Evolutionary conservation across 192 early-diverging fungal genomes (phyloP), one percentile per base, ranked within the genome.

Genomic region (Dissophora ornata): DNA sequence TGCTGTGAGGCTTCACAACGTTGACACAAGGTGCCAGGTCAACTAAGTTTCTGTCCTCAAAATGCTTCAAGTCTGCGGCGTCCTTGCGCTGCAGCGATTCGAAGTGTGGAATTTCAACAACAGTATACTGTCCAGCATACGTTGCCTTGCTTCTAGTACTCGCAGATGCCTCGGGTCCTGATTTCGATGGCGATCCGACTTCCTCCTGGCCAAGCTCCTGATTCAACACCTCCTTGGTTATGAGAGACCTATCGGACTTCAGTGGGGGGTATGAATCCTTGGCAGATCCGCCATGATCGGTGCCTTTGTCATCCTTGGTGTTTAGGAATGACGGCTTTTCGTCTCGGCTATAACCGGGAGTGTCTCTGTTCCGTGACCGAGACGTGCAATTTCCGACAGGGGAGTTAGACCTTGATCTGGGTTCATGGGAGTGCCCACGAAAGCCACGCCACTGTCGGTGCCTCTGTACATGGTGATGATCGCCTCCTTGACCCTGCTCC

Each of bases 61-160:
- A 60, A 18, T 56, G 40, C 50, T 22, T 38, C 7, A 56, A 33
- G 18, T 46, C 57, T 24, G 38, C 25, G 15, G 38, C 42, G 29
- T 55, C 21, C 51, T 21, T 66, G n/a, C 25, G 62, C 48, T 55
- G 42, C 42, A 75, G 21, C 0, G 63, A 54, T 21, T 45, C 32
- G 47, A 54, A 75, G 2, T 33, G 30, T 9, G 71, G 71, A 25
- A 75, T 75, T 10, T 75, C 71, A 12, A 55, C 57, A 9, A 75
- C 71, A 2, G 51, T 55, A 44, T 61, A 75, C 32, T 55, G 38
- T 7, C 38, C n/a, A 8, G 40, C 56, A 21, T 3, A 50, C 51
- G 22, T 34, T 1, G 68, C 55, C 24, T 32, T 41, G 18, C 30
- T 16, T 21, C 42, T 34, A n/a, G 19, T 19, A 10, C 13, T 29